These are phyloP conservation scores for Beauveria asiatica DNA, from an alignment of 2,329 filamentous ascomycete genomes.

Conservation along the genomic window DNA sequence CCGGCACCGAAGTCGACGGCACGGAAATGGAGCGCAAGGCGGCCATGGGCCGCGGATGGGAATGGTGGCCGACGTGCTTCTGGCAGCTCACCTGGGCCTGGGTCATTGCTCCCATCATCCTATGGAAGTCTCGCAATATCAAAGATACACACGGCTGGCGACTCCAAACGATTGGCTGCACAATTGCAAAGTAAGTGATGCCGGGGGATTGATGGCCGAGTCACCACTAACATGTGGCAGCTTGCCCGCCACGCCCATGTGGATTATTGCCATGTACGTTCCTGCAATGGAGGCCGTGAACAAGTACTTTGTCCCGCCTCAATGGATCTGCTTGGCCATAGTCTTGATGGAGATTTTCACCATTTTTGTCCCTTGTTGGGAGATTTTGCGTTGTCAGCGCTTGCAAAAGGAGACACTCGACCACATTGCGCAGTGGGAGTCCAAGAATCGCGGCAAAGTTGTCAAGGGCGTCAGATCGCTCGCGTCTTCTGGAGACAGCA, in stretches of 20 bases:
- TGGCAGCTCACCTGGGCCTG: constrained; percentile 57
- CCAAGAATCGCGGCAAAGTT: constrained; percentile 23
- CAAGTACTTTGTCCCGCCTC: constrained; percentile 40
- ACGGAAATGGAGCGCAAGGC: constrained; percentile 41
- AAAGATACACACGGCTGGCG: constrained; percentile 58
- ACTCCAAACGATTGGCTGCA: constrained; percentile 47
- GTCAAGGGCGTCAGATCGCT: constrained; percentile 14
- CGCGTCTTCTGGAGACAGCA: constrained; percentile 13
- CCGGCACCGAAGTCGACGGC: constrained; percentile 48
- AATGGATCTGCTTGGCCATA: constrained; percentile 43
- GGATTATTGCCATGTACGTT: constrained; percentile 41
- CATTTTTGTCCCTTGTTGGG: constrained; percentile 52
- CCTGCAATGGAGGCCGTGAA: constrained; percentile 37
- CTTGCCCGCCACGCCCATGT: constrained; percentile 32
- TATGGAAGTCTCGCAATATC: constrained; percentile 54
- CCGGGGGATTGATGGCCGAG: too few species aligned
- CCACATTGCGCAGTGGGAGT: constrained; percentile 36
- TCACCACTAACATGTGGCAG: constrained; percentile 1
- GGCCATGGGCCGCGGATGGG: constrained; percentile 44
- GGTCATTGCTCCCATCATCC: constrained; percentile 48
- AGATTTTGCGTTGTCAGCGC: constrained; percentile 37
- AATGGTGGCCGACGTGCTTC: constrained; percentile 55
- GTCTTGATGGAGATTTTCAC: constrained; percentile 54
- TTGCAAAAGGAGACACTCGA: constrained; percentile 35
- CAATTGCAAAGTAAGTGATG: constrained; percentile 30